Evolutionary conservation across 306 rosid genomes (phyloP).

Genomic region (Trifolium pratense): DNA sequence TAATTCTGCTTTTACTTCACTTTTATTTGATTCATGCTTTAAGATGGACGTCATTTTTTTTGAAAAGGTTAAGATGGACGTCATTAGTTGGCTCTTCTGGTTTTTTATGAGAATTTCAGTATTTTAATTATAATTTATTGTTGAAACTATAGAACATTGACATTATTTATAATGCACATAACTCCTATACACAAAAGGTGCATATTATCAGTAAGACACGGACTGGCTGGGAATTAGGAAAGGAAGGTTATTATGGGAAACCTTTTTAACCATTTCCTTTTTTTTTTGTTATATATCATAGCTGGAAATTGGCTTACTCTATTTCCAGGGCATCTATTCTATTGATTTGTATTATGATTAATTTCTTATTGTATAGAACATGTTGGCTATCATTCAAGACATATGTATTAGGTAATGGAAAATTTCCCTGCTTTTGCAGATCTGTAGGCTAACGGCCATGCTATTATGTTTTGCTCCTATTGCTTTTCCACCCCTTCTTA

Average conservation of each 20-base stretch:
- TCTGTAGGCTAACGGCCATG: conserved; percentile 9
- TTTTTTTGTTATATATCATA: conserved; percentile 18
- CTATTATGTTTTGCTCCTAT: conserved; percentile 1
- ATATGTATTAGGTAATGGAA: conserved; percentile 8
- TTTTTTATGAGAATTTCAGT: conserved; percentile 28
- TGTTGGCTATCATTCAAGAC: conserved; percentile 25
- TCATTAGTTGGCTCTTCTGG: conserved; percentile 33
- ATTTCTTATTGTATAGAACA: conserved; percentile 14
- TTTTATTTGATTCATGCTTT: conserved; percentile 23
- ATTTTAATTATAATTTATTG: conserved; percentile 22
- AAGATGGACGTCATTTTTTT: too few relatives aligned
- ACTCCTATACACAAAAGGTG: conserved; percentile 22
- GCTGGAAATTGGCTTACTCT: conserved; percentile 16
- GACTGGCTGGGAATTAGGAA: conserved; percentile 32
- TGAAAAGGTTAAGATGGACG: too few relatives aligned
- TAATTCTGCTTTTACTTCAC: conserved; percentile 32
- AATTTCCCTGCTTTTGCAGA: conserved; percentile 16
- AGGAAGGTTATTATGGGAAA: conserved; percentile 32
- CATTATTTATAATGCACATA: conserved; percentile 10
- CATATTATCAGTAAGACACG: conserved; percentile 28
- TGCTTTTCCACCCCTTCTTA: background rate
- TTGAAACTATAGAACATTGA: conserved; percentile 31
- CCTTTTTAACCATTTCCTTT: conserved; percentile 19
- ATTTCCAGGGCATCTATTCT: conserved; percentile 26
- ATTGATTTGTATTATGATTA: conserved; percentile 11